Evolutionary conservation across 2,329 filamentous ascomycete genomes (phyloP).

Genomic region (Beauveria asiatica): DNA sequence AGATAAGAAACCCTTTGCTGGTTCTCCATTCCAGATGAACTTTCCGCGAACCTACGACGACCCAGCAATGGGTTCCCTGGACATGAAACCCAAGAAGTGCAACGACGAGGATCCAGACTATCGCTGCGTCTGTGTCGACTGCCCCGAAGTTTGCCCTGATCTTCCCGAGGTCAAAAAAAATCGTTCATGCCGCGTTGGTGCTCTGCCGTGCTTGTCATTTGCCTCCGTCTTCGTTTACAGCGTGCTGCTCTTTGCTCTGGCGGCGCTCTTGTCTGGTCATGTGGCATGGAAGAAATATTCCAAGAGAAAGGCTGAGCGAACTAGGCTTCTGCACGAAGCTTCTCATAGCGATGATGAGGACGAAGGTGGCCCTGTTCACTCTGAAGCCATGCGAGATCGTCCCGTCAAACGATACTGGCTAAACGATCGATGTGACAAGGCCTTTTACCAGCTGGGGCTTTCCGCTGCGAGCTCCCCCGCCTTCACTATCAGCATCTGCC

Average conservation of each 20-base stretch:
- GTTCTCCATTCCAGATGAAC: slow-evolving; percentile 97
- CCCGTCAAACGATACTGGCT: slow-evolving; percentile 73
- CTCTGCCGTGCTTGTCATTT: slow-evolving; percentile 89
- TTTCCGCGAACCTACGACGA: slow-evolving; percentile 60
- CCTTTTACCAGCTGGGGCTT: slow-evolving; percentile 74
- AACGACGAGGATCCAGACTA: slow-evolving; percentile 82
- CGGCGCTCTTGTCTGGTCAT: slow-evolving; percentile 61
- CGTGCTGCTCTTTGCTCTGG: slow-evolving; percentile 59
- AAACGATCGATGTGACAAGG: slow-evolving; percentile 71
- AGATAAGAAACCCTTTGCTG: slow-evolving; percentile 72
- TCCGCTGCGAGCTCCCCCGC: slow-evolving; percentile 74
- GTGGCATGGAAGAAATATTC: slow-evolving; percentile 67
- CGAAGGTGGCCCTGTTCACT: slow-evolving; percentile 70
- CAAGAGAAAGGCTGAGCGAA: slow-evolving; percentile 66
- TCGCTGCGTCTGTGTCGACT: slow-evolving; percentile 90
- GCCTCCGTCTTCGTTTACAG: slow-evolving; percentile 82
- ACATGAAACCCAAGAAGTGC: slow-evolving; percentile 73
- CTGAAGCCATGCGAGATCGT: slow-evolving; percentile 67
- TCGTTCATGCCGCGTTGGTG: slow-evolving; percentile 71
- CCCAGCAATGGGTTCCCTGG: slow-evolving; percentile 60
- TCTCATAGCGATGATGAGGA: slow-evolving; percentile 87
- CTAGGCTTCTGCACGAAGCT: slow-evolving; percentile 80
- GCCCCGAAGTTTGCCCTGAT: slow-evolving; percentile 73
- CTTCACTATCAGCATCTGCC: slow-evolving; percentile 67
- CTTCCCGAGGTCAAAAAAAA: slow-evolving; percentile 66